Percentiles rank a stretch among this genome's conserved stretches.
phyloP scores from a whole-genome alignment of 768 basidiomycete genomes.

The Leccinum disarticulatum region DNA sequence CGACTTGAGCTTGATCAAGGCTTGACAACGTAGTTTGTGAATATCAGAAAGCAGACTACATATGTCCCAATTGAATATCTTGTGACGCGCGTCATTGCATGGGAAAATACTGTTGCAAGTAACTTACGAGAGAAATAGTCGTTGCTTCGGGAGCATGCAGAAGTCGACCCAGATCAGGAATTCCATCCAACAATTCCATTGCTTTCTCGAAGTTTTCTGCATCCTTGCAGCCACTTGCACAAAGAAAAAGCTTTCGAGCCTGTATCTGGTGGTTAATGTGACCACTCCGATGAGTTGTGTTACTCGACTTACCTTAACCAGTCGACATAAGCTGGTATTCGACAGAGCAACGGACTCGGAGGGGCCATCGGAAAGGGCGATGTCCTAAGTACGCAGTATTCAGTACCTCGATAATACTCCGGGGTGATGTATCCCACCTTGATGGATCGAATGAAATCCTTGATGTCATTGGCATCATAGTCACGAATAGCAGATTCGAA shows the following conservation, averaged over 20 bases:
- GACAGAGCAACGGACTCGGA: neutral
- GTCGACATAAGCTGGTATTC: neutral
- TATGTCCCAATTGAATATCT: slow-evolving; percentile 18
- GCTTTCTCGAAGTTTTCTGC: neutral
- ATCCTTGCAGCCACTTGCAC: neutral
- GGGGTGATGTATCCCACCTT: slow-evolving; percentile 2
- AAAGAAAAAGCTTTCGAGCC: neutral
- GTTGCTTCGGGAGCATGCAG: slow-evolving; percentile 2
- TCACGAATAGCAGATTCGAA: neutral
- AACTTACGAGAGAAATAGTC: slow-evolving; percentile 5
- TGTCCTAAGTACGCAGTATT: neutral
- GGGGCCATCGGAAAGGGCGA: slow-evolving; percentile 1
- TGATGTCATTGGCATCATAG: neutral
- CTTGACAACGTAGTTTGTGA: neutral
- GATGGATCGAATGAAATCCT: slow-evolving; percentile 1
- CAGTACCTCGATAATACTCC: too few species aligned
- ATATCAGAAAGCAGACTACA: slow-evolving; percentile 1
- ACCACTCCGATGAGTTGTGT: neutral
- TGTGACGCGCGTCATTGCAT: neutral
- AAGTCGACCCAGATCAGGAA: slow-evolving; percentile 1
- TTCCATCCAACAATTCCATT: neutral
- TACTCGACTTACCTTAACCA: neutral
- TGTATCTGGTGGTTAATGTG: neutral
- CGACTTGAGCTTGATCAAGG: slow-evolving; percentile 7
- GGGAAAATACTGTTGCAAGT: neutral